phyloP scores from a whole-genome alignment of 106 monocot species.

The Phalaenopsis equestris region DNA sequence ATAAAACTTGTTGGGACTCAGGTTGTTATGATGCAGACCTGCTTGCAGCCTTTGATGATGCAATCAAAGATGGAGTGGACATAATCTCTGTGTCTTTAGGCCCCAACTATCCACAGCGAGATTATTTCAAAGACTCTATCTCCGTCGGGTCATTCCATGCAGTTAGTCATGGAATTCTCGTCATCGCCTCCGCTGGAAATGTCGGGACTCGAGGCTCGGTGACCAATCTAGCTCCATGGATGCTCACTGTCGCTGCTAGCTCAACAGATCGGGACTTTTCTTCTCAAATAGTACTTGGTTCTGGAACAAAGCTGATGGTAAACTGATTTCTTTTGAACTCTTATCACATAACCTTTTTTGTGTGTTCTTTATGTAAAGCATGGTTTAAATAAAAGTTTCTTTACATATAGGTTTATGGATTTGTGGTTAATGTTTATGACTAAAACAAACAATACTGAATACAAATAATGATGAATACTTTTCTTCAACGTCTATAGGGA shows the following conservation, averaged over 20 bases:
- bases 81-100: constrained; percentile 74
- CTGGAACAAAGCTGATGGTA: constrained; percentile 47
- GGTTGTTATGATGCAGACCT: constrained; percentile 90
- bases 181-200: constrained; percentile 80
- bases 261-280: constrained; percentile 69
- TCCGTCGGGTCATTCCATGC: constrained; percentile 90
- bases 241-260: constrained; percentile 73
- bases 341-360: no score
- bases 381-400: no score
- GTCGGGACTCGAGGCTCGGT: constrained; percentile 45
- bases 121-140: constrained; percentile 65
- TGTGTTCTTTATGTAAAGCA: no score
- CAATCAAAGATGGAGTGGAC: constrained; percentile 76
- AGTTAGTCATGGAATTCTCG: constrained; percentile 51
- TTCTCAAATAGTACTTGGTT: constrained; percentile 51
- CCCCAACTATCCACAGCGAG: constrained; percentile 46
- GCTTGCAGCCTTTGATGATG: constrained; percentile 80
- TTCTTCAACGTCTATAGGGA: constrained; percentile 29
- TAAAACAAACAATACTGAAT: neutral
- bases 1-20: constrained; percentile 79
- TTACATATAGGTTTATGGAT: no score
- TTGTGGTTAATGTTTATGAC: neutral
- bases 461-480: no score
- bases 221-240: constrained; percentile 85
- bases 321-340: neutral